Conservation (phyloP, 208 protist species). For the Trypanosomatidae sp. region DNA sequence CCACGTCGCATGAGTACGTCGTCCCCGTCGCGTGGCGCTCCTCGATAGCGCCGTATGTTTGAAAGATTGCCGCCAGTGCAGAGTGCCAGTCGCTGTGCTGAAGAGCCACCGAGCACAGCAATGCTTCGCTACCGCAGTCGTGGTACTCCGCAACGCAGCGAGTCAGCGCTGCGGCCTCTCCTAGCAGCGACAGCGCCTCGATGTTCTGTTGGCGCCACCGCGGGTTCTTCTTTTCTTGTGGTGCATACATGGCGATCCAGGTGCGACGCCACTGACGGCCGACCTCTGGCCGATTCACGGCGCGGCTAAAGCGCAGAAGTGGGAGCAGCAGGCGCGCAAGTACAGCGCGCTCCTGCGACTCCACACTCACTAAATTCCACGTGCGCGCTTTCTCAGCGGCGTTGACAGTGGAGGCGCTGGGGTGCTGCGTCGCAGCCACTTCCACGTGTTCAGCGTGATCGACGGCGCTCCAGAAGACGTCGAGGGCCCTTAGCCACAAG, state of each 20-base stretch:
- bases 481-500: slow-evolving; percentile 52
- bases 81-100: slow-evolving; percentile 49
- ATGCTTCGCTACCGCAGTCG: slow-evolving; percentile 7
- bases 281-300: slow-evolving; percentile 30
- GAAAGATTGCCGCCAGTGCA: slow-evolving; percentile 37
- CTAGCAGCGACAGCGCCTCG: slow-evolving; percentile 43
- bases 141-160: slow-evolving; percentile 20
- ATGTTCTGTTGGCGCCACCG: slow-evolving; percentile 39
- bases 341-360: slow-evolving; percentile 48
- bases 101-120: slow-evolving; percentile 51
- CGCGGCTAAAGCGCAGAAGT: slow-evolving; percentile 44
- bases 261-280: slow-evolving; percentile 49
- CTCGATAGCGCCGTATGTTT: slow-evolving; percentile 25
- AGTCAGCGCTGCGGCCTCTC: slow-evolving; percentile 30
- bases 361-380: not conserved
- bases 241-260: slow-evolving; percentile 38
- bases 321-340: slow-evolving; percentile 48
- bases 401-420: not conserved
- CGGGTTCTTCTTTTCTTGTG: slow-evolving; percentile 21
- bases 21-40: not conserved
- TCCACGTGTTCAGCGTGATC: slow-evolving; percentile 27
- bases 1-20: slow-evolving; percentile 36
- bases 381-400: not conserved
- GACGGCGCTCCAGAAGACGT: slow-evolving; percentile 76
- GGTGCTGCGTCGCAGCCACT: not conserved